Conservation (phyloP, 805 yeast species). For the Kazachstania psychrophila region DNA sequence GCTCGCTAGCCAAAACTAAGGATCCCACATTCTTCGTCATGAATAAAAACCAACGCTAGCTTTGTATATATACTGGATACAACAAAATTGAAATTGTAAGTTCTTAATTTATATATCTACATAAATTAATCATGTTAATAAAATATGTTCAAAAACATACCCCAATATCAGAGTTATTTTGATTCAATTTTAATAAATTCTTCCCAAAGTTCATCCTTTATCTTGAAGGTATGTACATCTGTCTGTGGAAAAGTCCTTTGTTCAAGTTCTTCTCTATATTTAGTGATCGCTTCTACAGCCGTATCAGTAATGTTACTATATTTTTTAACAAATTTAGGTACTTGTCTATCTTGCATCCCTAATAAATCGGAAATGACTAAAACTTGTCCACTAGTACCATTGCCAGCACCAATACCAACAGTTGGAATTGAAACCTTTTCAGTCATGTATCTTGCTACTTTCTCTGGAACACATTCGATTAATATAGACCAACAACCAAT, state of each 20-base stretch:
- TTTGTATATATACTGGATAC: too few species aligned
- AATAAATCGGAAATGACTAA: constrained; percentile 77
- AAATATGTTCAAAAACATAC: too few species aligned
- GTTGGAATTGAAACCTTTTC: constrained; percentile 58
- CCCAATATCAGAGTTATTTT: too few species aligned
- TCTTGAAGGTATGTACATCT: constrained; percentile 54
- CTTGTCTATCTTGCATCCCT: constrained; percentile 54
- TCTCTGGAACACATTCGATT: constrained; percentile 79
- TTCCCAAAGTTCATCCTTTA: constrained; percentile 53
- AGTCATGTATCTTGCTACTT: constrained; percentile 59
- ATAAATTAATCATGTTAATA: too few species aligned
- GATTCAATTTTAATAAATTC: too few species aligned
- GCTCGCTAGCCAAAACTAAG: not conserved
- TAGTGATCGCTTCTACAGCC: constrained; percentile 42
- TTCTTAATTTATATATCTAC: too few species aligned
- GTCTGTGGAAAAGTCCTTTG: constrained; percentile 48
- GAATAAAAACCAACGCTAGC: too few species aligned
- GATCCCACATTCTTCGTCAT: too few species aligned
- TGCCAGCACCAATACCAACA: constrained; percentile 95
- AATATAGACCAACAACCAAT: constrained; percentile 73
- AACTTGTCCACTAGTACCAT: constrained; percentile 77
- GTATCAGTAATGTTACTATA: constrained; percentile 45
- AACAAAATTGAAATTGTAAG: too few species aligned
- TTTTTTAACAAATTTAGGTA: constrained; percentile 68
- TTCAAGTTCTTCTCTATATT: constrained; percentile 55